Evolutionary conservation across 192 early-diverging fungal species (phyloP).

Genomic region (Entomortierella beljakovae): DNA sequence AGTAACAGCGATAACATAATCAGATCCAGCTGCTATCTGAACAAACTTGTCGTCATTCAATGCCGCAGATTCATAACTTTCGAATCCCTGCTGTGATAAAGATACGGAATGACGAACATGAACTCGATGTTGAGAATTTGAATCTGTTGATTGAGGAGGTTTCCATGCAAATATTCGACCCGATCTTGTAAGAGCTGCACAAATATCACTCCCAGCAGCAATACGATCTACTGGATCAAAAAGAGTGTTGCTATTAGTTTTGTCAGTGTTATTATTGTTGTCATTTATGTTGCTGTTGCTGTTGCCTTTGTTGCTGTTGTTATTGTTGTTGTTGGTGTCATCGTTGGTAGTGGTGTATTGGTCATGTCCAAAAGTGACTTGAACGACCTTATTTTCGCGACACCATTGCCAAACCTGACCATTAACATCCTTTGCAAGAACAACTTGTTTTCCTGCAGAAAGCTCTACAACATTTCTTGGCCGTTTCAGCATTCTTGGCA

Average conservation of each 20-base stretch:
- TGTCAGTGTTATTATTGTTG: constrained; percentile 3
- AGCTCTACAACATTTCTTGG: constrained; percentile 29
- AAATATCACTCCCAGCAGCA: constrained; percentile 43
- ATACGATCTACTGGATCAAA: constrained; percentile 28
- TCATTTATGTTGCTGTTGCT: not conserved
- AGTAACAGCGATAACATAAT: constrained; percentile 34
- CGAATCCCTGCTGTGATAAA: constrained; percentile 15
- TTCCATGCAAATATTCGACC: constrained; percentile 37
- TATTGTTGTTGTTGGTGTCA: constrained; percentile 1
- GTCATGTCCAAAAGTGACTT: constrained; percentile 18
- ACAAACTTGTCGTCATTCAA: constrained; percentile 33
- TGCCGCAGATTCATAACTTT: constrained; percentile 12
- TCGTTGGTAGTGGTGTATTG: not conserved
- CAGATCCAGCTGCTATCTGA: constrained; percentile 28
- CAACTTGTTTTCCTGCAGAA: constrained; percentile 32
- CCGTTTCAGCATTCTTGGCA: constrained; percentile 38
- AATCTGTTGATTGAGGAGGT: constrained; percentile 27
- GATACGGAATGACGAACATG: constrained; percentile 20
- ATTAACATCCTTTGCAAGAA: constrained; percentile 25
- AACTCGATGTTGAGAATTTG: constrained; percentile 24
- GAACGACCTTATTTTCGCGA: constrained; percentile 28
- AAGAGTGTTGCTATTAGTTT: not conserved
- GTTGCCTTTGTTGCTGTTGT: not conserved
- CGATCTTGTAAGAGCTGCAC: constrained; percentile 35
- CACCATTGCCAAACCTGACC: constrained; percentile 54